These are phyloP conservation scores for Eurotiales sp. DNA, from an alignment of 2,329 filamentous ascomycete species.

Conservation along the genomic window DNA sequence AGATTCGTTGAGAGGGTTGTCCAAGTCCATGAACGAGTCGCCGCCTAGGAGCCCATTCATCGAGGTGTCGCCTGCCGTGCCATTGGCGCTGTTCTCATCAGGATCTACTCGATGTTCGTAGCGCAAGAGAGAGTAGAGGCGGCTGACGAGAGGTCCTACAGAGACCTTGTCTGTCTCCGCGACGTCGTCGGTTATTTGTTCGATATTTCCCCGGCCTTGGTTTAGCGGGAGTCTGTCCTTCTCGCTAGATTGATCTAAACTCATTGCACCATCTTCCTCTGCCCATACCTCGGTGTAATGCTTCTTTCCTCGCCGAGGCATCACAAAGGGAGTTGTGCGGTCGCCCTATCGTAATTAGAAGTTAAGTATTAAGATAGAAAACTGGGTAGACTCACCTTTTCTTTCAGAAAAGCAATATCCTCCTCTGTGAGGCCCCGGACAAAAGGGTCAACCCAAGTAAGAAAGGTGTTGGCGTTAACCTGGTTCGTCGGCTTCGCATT, in stretches of 20 bases:
- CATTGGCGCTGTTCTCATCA: conserved; percentile 55
- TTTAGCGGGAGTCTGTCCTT: conserved; percentile 71
- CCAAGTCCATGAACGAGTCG: conserved; percentile 47
- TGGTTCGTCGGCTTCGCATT: conserved; percentile 90
- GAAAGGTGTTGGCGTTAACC: conserved; percentile 89
- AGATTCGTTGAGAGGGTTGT: conserved; percentile 47
- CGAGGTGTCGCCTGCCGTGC: conserved; percentile 46
- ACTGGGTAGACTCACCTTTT: conserved; percentile 54
- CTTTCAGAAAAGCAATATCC: conserved; percentile 86
- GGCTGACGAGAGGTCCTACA: conserved; percentile 77
- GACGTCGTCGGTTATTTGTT: conserved; percentile 81
- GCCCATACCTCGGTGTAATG: conserved; percentile 91
- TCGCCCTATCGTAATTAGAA: conserved; percentile 56
- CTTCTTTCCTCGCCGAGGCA: conserved; percentile 77
- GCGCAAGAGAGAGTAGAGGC: conserved; percentile 74
- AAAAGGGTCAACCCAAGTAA: conserved; percentile 87
- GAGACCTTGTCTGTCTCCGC: conserved; percentile 86
- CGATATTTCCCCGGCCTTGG: conserved; percentile 77
- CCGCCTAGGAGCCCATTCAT: conserved; percentile 47
- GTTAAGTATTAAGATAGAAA: conserved; percentile 12
- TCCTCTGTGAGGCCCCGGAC: conserved; percentile 88
- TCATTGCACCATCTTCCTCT: conserved; percentile 81
- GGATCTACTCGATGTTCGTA: conserved; percentile 59
- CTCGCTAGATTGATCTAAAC: conserved; percentile 62
- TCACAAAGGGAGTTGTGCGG: conserved; percentile 74